Percentiles rank a stretch among this genome's conserved stretches.
Evolutionary conservation across 768 basidiomycete genomes (phyloP).

Genomic region (Russula griseocarnosa): DNA sequence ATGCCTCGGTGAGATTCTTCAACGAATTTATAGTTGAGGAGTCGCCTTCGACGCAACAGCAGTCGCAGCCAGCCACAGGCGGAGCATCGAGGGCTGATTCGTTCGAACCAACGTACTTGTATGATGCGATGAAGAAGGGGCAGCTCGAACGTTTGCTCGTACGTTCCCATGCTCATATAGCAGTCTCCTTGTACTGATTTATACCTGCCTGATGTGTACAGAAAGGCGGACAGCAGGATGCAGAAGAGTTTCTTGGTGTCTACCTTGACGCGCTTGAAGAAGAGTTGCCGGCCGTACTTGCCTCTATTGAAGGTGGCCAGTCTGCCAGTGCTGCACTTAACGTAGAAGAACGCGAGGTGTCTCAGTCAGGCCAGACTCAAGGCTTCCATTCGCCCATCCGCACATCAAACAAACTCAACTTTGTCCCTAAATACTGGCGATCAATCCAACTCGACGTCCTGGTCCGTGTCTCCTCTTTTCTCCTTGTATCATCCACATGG

Average conservation of each 20-base stretch:
- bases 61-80: constrained; percentile 22
- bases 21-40: too few species aligned
- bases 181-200: neutral
- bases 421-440: constrained; percentile 88
- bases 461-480: constrained; percentile 37
- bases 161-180: neutral
- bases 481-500: too few species aligned
- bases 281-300: neutral
- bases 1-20: too few species aligned
- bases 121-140: neutral
- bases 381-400: constrained; percentile 73
- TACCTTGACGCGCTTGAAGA: neutral
- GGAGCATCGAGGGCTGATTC: neutral
- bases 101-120: neutral
- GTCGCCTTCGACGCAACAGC: too few species aligned
- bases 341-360: too few species aligned
- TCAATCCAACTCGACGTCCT: constrained; percentile 82
- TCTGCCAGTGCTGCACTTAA: too few species aligned
- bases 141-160: neutral
- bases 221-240: neutral
- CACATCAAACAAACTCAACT: constrained; percentile 79
- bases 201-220: neutral
- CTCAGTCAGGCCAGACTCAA: neutral
- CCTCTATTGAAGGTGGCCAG: too few species aligned
- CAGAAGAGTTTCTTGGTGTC: neutral